Conservation (phyloP, 495 filamentous ascomycete genomes). For the Aspergillus homomorphus region DNA sequence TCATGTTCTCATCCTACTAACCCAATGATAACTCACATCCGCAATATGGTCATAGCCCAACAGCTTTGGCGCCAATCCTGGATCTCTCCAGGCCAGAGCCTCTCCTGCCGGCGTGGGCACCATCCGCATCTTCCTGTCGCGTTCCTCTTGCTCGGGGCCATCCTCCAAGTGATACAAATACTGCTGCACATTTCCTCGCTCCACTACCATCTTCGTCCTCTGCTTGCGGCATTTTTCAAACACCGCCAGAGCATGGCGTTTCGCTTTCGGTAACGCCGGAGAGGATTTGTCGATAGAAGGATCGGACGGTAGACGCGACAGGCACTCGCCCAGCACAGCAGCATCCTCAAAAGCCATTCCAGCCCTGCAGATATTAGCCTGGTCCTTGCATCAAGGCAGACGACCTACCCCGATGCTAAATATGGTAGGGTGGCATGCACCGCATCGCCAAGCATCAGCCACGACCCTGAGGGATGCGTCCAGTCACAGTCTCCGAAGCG, state of each 20-base stretch:
- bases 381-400: neutral
- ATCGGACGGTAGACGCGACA: conserved; percentile 34
- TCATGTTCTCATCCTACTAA: neutral
- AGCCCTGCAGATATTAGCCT: conserved; percentile 27
- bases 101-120: conserved; percentile 42
- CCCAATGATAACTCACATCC: conserved; percentile 27
- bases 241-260: conserved; percentile 39
- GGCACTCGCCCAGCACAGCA: conserved; percentile 48
- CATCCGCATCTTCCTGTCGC: conserved; percentile 46
- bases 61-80: conserved; percentile 40
- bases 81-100: conserved; percentile 46
- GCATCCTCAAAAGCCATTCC: conserved; percentile 50
- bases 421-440: conserved; percentile 66
- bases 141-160: conserved; percentile 45
- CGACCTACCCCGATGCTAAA: conserved; percentile 42
- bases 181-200: conserved; percentile 47
- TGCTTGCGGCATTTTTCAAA: conserved; percentile 46
- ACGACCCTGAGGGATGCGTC: conserved; percentile 49
- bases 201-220: conserved; percentile 44
- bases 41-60: conserved; percentile 43
- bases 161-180: conserved; percentile 51
- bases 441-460: conserved; percentile 61
- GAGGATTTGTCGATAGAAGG: conserved; percentile 25
- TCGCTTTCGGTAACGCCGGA: conserved; percentile 24
- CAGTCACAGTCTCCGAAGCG: conserved; percentile 52